phyloP scores from a whole-genome alignment of 441 rosid genomes.

The Raphanus hybrid region DNA sequence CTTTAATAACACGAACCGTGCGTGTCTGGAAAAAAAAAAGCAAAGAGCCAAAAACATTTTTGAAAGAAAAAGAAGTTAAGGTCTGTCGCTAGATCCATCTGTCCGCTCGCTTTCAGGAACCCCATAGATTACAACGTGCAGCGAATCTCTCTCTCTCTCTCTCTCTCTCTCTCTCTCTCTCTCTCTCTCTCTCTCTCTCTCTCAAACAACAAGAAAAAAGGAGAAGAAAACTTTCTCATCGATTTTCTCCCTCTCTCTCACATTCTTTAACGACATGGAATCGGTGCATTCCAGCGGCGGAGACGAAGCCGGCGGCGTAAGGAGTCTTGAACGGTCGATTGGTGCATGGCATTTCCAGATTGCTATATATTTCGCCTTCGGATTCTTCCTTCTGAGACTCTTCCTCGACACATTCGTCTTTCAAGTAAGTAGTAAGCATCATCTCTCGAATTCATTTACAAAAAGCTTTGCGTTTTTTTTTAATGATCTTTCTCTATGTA shows the following conservation, averaged over 20 bases:
- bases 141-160: neutral
- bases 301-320: slow-evolving; percentile 15
- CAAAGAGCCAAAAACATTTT: no score
- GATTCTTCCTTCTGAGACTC: slow-evolving; percentile 63
- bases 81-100: neutral
- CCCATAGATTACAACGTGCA: neutral
- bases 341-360: slow-evolving; percentile 54
- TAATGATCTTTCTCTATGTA: neutral
- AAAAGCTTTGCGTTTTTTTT: neutral
- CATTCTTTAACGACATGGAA: slow-evolving; percentile 48
- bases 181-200: neutral
- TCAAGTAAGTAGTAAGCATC: slow-evolving; percentile 44
- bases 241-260: neutral
- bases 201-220: neutral
- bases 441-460: neutral
- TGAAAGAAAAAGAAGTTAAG: no score
- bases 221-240: neutral
- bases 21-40: no score
- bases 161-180: neutral
- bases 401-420: slow-evolving; percentile 77
- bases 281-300: slow-evolving; percentile 42
- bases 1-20: no score
- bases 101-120: neutral
- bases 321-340: slow-evolving; percentile 17
- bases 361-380: slow-evolving; percentile 65